Conservation (phyloP, 306 rosid genomes). For the Lathyrus tuberosus region DNA sequence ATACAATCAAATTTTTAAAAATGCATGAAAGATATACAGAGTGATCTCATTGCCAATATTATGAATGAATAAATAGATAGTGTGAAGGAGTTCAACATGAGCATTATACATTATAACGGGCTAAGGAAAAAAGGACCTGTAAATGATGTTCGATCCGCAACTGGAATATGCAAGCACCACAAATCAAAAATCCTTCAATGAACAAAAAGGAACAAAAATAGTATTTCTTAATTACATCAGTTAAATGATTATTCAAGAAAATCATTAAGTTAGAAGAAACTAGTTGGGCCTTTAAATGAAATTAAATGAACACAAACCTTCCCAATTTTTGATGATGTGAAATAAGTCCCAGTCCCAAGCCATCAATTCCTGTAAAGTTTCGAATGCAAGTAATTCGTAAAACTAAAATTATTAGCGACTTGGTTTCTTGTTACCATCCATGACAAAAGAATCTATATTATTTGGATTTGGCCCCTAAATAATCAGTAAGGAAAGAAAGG, state of each 20-base stretch:
- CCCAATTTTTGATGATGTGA: constrained; percentile 69
- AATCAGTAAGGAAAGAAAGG: background rate
- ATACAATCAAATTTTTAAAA: constrained; percentile 8
- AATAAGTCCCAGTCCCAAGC: constrained; percentile 82
- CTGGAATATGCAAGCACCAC: constrained; percentile 95
- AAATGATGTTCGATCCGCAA: constrained; percentile 73
- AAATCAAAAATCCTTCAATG: constrained; percentile 68
- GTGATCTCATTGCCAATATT: background rate
- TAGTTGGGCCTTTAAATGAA: background rate
- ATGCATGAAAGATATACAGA: background rate
- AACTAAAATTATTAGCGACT: background rate
- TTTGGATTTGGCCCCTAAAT: background rate
- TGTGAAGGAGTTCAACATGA: constrained; percentile 13
- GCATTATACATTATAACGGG: background rate
- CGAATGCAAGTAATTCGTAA: constrained; percentile 26
- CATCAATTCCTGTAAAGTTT: constrained; percentile 70
- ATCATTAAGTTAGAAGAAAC: constrained; percentile 22
- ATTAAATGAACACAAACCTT: constrained; percentile 53
- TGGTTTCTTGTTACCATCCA: constrained; percentile 14
- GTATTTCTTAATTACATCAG: constrained; percentile 28
- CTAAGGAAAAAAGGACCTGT: constrained; percentile 49
- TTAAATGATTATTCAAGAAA: constrained; percentile 22
- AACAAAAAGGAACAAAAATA: constrained; percentile 8
- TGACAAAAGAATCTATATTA: background rate
- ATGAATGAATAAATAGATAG: background rate